Percentiles rank a stretch among this genome's conserved stretches.
Conservation (phyloP, 1,284 basidiomycete genomes). For the Ustilago hordei region DNA sequence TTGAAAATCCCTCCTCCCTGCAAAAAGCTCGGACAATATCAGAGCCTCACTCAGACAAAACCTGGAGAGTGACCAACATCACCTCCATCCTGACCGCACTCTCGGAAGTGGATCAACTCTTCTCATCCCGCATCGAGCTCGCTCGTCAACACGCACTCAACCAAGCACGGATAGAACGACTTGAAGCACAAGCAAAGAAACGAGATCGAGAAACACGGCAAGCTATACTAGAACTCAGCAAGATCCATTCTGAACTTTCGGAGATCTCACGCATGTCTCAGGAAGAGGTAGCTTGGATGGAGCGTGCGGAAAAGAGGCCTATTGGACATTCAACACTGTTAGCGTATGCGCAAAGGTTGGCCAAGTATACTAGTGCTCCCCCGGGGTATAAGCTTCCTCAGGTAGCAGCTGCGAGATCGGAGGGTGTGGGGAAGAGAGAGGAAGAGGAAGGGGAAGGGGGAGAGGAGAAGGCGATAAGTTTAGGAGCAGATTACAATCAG, state of each 20-base stretch:
- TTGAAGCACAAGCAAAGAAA: conserved; percentile 32
- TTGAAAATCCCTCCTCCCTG: conserved; percentile 28
- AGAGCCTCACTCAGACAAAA: conserved; percentile 21
- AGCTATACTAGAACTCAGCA: conserved; percentile 41
- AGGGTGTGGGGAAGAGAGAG: not conserved
- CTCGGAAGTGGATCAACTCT: conserved; percentile 28
- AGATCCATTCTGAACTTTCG: conserved; percentile 46
- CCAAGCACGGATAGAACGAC: conserved; percentile 33
- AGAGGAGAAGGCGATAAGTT: conserved; percentile 13
- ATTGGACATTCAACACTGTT: conserved; percentile 39
- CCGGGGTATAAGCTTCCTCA: conserved; percentile 53
- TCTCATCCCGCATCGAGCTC: conserved; percentile 26
- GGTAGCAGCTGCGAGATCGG: conserved; percentile 3
- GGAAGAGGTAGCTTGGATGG: conserved; percentile 36
- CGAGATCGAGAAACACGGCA: conserved; percentile 39
- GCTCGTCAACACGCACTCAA: conserved; percentile 50
- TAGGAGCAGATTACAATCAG: conserved; percentile 57
- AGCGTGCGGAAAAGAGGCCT: conserved; percentile 44
- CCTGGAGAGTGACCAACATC: conserved; percentile 25
- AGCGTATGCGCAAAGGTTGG: conserved; percentile 54
- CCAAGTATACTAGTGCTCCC: conserved; percentile 57
- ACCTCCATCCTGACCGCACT: conserved; percentile 26
- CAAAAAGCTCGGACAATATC: conserved; percentile 15
- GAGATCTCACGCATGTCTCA: conserved; percentile 38
- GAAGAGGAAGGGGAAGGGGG: conserved; percentile 4